Conservation (phyloP, 768 basidiomycete species). For the Termitomyces sp. region DNA sequence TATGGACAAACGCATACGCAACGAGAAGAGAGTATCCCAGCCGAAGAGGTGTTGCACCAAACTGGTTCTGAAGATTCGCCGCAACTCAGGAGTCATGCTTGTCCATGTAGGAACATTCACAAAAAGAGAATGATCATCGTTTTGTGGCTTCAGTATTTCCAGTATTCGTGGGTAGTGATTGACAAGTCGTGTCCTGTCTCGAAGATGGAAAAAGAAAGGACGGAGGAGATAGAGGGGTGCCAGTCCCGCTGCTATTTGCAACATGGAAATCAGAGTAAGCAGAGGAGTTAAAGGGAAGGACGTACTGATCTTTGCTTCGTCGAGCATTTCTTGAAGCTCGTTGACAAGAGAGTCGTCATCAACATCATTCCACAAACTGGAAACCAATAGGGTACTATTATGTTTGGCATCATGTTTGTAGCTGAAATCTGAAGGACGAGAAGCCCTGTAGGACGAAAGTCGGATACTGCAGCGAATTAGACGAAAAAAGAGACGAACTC, state of each 20-base stretch:
- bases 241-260: slow-evolving; percentile 29
- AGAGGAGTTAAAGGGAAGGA: not conserved
- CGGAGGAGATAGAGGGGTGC: slow-evolving; percentile 48
- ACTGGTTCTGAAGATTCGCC: slow-evolving; percentile 42
- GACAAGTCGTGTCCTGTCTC: slow-evolving; percentile 26
- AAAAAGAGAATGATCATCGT: slow-evolving; percentile 27
- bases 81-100: slow-evolving; percentile 29
- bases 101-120: slow-evolving; percentile 24
- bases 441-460: slow-evolving; percentile 32
- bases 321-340: slow-evolving; percentile 25
- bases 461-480: not conserved
- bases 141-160: slow-evolving; percentile 30
- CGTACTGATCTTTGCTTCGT: slow-evolving; percentile 26
- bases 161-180: slow-evolving; percentile 39
- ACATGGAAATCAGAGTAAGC: not conserved
- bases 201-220: slow-evolving; percentile 41
- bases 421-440: slow-evolving; percentile 67
- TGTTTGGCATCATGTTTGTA: slow-evolving; percentile 77
- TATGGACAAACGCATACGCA: slow-evolving; percentile 52
- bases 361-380: slow-evolving; percentile 45
- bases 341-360: slow-evolving; percentile 28
- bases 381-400: slow-evolving; percentile 46
- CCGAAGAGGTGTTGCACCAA: slow-evolving; percentile 58
- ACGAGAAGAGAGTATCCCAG: slow-evolving; percentile 43
- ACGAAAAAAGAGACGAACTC: slow-evolving; percentile 43